Conservation (phyloP, 208 protist genomes). For the Phytomonas francai region DNA sequence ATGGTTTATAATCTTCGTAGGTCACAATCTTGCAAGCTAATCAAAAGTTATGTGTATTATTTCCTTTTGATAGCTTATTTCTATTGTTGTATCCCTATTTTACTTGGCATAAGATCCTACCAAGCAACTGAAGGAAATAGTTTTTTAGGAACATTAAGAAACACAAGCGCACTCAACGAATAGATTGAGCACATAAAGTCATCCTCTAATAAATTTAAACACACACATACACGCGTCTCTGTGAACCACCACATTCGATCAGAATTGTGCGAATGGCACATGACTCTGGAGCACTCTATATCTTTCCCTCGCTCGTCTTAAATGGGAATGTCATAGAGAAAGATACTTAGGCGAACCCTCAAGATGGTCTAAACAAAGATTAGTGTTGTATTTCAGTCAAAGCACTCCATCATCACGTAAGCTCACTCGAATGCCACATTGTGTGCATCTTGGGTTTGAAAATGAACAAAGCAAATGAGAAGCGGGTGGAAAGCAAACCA, state of each 20-base stretch:
- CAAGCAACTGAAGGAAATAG: not conserved
- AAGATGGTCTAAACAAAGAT: not conserved
- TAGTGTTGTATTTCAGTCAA: not conserved
- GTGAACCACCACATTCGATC: not conserved
- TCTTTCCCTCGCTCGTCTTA: not conserved
- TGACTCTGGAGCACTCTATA: not conserved
- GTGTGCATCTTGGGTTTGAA: not conserved
- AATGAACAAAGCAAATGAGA: not conserved
- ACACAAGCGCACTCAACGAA: not conserved
- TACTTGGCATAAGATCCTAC: not conserved
- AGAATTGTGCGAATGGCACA: not conserved
- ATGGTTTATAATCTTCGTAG: not conserved
- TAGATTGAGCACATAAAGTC: not conserved
- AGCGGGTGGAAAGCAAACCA: not conserved
- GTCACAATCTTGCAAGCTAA: not conserved
- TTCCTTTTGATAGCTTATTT: conserved; percentile 4
- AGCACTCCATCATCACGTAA: not conserved
- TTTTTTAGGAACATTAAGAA: not conserved
- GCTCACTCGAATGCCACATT: not conserved
- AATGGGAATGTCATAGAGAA: not conserved
- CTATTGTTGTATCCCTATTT: not conserved
- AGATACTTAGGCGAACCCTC: not conserved
- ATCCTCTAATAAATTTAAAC: conserved; percentile 2
- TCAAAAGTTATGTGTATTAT: conserved; percentile 1
- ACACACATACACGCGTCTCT: not conserved